Evolutionary conservation across 768 basidiomycete genomes (phyloP).

Genomic region (Tremella yokohamensis): DNA sequence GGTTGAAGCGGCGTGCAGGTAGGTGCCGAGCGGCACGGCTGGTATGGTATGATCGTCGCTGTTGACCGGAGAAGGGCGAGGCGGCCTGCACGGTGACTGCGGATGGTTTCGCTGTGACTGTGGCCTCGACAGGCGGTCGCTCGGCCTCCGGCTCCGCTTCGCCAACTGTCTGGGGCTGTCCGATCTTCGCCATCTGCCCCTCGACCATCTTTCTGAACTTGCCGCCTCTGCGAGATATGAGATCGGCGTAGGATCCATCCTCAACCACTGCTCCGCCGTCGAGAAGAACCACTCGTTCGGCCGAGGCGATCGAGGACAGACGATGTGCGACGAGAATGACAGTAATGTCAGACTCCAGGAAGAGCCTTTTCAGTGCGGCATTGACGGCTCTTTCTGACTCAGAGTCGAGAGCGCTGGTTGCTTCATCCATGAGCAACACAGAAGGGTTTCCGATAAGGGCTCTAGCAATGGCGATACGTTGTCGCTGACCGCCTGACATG

Average conservation of each 20-base stretch:
- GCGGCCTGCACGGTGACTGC: neutral
- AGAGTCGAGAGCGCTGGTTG: conserved; percentile 56
- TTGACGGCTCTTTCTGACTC: conserved; percentile 60
- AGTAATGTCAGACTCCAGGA: conserved; percentile 72
- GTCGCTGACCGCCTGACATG: conserved; percentile 50
- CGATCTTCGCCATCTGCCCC: conserved; percentile 42
- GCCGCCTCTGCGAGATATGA: conserved; percentile 34
- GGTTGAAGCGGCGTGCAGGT: neutral
- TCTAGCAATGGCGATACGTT: conserved; percentile 77
- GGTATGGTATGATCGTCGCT: conserved; percentile 3
- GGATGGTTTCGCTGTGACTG: conserved; percentile 1
- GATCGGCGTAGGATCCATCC: conserved; percentile 38
- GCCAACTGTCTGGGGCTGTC: conserved; percentile 5
- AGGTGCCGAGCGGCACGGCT: neutral
- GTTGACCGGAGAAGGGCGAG: neutral
- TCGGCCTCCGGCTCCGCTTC: neutral
- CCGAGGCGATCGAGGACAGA: conserved; percentile 80
- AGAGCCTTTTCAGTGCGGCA: conserved; percentile 81
- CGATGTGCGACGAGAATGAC: conserved; percentile 86
- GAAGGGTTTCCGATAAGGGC: conserved; percentile 83
- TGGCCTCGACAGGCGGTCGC: neutral
- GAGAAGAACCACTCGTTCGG: conserved; percentile 81
- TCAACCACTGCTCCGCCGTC: conserved; percentile 54
- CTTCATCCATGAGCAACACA: conserved; percentile 82
- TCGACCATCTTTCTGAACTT: conserved; percentile 47